Base-by-base conservation (phyloP, 257 asterid genomes). In the Primulina tabacum region DNA sequence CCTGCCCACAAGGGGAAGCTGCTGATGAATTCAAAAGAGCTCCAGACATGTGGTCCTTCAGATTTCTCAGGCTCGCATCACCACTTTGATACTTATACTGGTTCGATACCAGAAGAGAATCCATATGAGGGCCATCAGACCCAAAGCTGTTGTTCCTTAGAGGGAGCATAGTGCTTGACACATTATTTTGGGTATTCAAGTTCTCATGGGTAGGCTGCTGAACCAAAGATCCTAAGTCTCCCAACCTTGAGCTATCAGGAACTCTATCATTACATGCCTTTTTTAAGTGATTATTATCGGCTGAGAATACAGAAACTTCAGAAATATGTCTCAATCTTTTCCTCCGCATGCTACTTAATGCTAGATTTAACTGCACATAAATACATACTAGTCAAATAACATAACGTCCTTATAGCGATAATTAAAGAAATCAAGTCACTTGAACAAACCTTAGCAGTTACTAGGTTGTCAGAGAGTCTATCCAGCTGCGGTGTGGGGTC, bases 401-500 rank as follows among this genome's bases (percentile, higher is more conserved):
- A 60, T 16, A 43, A 77, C 60, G 40, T 29, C 32, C 11, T 32
- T 37, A 37, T 18, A 57, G 2, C 26, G n/a, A 35, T 47, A 26
- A 65, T 43, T 52, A 73, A 59, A 66, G 7, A 65, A 68, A 55
- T 14, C 34, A 70, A 77, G 74, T 64, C 58, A 43, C 65, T 29
- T 52, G 56, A 17, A 60, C 71, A 32, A 71, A 94, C 99, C 96
- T 86, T 90, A 62, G 82, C 62, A 34, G 89, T 73, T 73, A 68
- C 79, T 33, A 78, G 81, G 65, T 73, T 74, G 75, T 81, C 77
- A 77, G 79, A 77, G 69, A 91, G 89, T 71, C 81, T 89, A 71
- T 82, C 89, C 53, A 90, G 82, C 79, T 80, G 89, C 26, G 96
- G 96, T 55, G 80, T 66, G 26, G 99, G 99, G 72, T 87, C 94